Percentiles rank a stretch among this genome's conserved stretches.
phyloP scores from a whole-genome alignment of 176 grass and related monocot species.

The Musa schizocarpa region DNA sequence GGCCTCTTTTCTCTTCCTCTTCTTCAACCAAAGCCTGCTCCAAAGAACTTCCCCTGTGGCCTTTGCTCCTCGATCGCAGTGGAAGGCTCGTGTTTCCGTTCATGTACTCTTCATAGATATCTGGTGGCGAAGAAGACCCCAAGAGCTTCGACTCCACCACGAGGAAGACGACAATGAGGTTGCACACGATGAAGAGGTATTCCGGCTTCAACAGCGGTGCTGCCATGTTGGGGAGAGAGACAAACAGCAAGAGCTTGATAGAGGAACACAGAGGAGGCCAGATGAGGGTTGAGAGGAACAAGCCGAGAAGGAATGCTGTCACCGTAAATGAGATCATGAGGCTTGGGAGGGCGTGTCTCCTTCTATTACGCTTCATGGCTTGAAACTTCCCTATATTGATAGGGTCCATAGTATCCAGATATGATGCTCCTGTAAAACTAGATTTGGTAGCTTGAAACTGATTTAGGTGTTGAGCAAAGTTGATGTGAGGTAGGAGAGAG shows the following conservation, averaged over 20 bases:
- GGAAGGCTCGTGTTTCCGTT: neutral
- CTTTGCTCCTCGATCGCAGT: neutral
- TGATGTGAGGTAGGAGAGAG: neutral
- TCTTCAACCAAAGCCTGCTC: neutral
- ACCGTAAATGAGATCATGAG: neutral
- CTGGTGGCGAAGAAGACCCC: neutral
- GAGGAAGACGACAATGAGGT: conserved; percentile 10
- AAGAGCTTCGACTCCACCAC: neutral
- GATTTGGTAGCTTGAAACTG: neutral
- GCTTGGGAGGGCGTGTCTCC: neutral
- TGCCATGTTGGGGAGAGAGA: neutral
- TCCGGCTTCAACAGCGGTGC: neutral
- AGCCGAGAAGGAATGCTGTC: neutral
- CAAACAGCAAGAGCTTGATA: neutral
- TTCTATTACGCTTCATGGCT: conserved; percentile 5
- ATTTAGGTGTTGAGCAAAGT: neutral
- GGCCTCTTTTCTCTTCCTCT: neutral
- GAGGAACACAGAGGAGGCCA: neutral
- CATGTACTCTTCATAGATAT: neutral
- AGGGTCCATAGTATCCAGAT: neutral
- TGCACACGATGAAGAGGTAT: neutral
- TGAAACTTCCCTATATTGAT: conserved; percentile 3
- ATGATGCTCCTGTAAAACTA: neutral
- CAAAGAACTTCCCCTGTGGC: neutral
- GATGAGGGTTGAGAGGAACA: neutral